phyloP scores from a whole-genome alignment of 352 stramenopile species.

The Pythium brachiatum region DNA sequence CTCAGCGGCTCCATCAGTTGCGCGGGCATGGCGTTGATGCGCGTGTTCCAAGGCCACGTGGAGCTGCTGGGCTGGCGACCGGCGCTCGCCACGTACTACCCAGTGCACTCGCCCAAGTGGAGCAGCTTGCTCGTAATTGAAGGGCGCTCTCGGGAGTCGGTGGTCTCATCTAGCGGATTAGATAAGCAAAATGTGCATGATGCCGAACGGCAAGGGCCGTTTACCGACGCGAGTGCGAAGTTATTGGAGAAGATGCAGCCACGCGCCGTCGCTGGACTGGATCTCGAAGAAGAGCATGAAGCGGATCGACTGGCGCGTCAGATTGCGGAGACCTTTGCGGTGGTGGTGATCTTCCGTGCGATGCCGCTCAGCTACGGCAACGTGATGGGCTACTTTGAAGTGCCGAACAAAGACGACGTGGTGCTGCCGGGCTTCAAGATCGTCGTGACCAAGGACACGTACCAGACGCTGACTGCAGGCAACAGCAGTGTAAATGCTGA shows the following conservation, averaged over 20 bases:
- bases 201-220: conserved; percentile 52
- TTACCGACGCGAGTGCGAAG: conserved; percentile 38
- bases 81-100: conserved; percentile 71
- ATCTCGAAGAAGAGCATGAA: conserved; percentile 71
- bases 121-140: conserved; percentile 67
- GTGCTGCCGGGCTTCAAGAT: conserved; percentile 85
- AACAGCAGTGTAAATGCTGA: not conserved
- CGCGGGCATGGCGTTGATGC: conserved; percentile 72
- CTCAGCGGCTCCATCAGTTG: conserved; percentile 48
- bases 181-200: conserved; percentile 28
- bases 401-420: conserved; percentile 26
- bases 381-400: conserved; percentile 74
- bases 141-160: conserved; percentile 27
- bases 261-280: conserved; percentile 10
- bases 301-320: conserved; percentile 64
- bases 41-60: conserved; percentile 77
- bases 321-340: conserved; percentile 53
- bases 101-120: conserved; percentile 83
- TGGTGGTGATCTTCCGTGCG: conserved; percentile 72
- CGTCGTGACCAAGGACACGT: conserved; percentile 47
- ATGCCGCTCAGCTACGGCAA: conserved; percentile 72
- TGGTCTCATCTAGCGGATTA: conserved; percentile 2
- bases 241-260: conserved; percentile 51
- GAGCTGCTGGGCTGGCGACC: conserved; percentile 69
- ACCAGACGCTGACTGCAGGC: conserved; percentile 11